These are phyloP conservation scores for Grigorovia transvaalensis DNA, from an alignment of 805 yeast species.

Conservation along the genomic window DNA sequence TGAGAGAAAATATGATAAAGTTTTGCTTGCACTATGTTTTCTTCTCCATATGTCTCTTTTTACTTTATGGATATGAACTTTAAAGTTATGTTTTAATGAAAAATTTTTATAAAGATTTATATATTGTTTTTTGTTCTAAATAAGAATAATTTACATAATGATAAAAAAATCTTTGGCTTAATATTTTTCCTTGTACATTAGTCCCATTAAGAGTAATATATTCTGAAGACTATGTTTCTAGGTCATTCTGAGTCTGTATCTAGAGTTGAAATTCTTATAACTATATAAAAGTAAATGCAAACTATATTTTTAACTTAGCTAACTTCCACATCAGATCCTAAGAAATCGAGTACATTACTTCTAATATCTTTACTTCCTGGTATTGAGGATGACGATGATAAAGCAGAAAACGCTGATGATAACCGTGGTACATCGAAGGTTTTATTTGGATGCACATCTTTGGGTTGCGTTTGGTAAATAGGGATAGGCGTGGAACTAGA, in stretches of 20 bases:
- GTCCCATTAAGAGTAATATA: no score
- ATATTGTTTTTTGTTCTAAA: neutral
- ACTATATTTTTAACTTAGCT: neutral
- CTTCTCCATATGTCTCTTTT: neutral
- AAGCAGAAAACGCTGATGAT: no score
- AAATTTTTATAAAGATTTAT: neutral
- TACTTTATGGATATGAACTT: neutral
- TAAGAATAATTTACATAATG: neutral
- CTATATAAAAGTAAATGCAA: neutral
- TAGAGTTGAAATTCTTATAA: neutral
- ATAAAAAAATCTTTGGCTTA: neutral
- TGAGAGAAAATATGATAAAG: no score
- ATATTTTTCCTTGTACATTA: neutral
- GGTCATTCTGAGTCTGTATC: neutral
- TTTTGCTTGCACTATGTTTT: no score
- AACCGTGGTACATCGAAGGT: neutral
- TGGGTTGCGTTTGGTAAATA: neutral
- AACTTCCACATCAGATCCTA: slow-evolving; percentile 15
- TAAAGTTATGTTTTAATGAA: neutral
- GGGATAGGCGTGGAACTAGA: neutral
- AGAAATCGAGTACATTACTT: slow-evolving; percentile 8
- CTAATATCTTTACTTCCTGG: neutral
- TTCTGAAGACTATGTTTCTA: no score
- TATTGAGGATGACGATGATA: neutral
- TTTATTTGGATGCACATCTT: neutral